Evolutionary conservation across 495 filamentous ascomycete species (phyloP).

Genomic region (Tuber magnatum): DNA sequence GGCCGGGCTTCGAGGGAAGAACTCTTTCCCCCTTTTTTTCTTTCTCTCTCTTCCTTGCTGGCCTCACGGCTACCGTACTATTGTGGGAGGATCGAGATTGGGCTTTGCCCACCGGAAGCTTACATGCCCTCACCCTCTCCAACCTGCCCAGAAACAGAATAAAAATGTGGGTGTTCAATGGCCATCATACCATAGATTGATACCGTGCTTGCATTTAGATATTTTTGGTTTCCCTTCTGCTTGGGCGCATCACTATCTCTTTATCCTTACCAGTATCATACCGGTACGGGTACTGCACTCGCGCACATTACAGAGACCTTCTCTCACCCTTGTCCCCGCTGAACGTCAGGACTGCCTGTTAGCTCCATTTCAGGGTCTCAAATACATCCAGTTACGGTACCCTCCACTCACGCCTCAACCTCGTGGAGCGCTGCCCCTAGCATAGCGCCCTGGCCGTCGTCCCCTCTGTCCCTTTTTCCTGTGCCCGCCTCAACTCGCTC

Average conservation of each 20-base stretch:
- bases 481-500: background rate
- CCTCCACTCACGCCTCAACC: background rate
- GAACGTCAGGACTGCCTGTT: background rate
- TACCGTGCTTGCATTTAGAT: background rate
- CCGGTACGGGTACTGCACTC: no score
- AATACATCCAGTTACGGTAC: background rate
- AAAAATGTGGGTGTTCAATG: background rate
- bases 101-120: background rate
- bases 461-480: background rate
- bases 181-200: background rate
- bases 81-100: background rate
- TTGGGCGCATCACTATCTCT: background rate
- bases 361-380: conserved; percentile 2
- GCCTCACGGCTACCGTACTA: background rate
- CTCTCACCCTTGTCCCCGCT: background rate
- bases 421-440: background rate
- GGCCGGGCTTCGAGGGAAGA: background rate
- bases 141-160: background rate
- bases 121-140: background rate
- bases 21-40: background rate
- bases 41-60: background rate
- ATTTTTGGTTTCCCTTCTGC: background rate
- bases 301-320: background rate
- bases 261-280: background rate
- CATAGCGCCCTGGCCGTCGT: background rate